Percentiles rank a stretch among this genome's conserved stretches.
phyloP scores from a whole-genome alignment of 2,329 filamentous ascomycete genomes.

The Nemania serpens region DNA sequence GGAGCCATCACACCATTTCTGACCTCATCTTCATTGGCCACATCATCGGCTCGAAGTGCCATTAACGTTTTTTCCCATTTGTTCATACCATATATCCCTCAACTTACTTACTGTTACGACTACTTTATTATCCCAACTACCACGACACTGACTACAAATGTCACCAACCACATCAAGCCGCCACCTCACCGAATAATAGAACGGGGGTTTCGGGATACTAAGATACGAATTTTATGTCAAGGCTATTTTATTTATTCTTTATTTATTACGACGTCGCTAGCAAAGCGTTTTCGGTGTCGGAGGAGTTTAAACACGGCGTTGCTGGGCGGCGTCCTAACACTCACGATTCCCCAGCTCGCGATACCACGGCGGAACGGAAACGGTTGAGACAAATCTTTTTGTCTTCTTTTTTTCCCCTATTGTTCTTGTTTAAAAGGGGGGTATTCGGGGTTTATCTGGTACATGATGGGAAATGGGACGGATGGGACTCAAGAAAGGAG shows the following conservation, averaged over 20 bases:
- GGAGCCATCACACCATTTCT: constrained; percentile 17
- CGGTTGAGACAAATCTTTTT: neutral
- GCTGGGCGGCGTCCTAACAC: constrained; percentile 32
- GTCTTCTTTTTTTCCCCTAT: constrained; percentile 1
- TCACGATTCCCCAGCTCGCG: constrained; percentile 23
- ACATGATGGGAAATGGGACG: neutral
- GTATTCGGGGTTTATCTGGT: neutral
- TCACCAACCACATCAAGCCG: neutral
- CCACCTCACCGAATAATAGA: constrained; percentile 18
- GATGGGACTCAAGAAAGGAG: neutral
- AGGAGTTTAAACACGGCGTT: constrained; percentile 31
- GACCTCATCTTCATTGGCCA: neutral
- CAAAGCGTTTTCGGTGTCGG: constrained; percentile 24
- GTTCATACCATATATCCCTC: constrained; percentile 29
- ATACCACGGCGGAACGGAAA: constrained; percentile 26
- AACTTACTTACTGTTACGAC: constrained; percentile 1
- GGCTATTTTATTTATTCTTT: constrained; percentile 16
- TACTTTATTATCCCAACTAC: neutral
- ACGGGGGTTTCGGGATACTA: constrained; percentile 6
- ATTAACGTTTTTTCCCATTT: constrained; percentile 34
- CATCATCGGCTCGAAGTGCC: constrained; percentile 8
- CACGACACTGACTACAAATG: too few species aligned
- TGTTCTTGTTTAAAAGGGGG: neutral
- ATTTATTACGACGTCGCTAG: constrained; percentile 17
- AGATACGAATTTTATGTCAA: constrained; percentile 29